Conservation (phyloP, 345 rosid genomes). For the Capsella bursapastoris region DNA sequence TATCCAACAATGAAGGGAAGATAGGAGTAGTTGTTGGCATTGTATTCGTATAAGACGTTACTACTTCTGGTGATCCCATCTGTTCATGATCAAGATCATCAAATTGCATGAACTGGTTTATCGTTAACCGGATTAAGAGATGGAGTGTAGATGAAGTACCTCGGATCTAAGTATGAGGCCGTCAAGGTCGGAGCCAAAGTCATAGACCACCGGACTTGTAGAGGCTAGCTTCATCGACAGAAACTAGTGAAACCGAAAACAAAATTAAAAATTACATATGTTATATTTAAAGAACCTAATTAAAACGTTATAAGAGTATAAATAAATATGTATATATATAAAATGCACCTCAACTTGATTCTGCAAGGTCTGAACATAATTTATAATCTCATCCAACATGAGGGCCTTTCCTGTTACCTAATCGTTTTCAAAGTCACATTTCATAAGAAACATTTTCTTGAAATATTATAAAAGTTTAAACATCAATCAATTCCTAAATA, state of each 20-base stretch:
- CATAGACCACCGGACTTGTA: slow-evolving; percentile 64
- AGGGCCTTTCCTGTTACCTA: slow-evolving; percentile 85
- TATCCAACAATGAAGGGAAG: slow-evolving; percentile 41
- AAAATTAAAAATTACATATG: neutral
- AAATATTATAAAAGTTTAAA: neutral
- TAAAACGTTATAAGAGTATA: neutral
- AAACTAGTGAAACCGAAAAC: slow-evolving; percentile 46
- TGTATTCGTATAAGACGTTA: slow-evolving; percentile 51
- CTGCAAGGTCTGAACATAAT: slow-evolving; percentile 72
- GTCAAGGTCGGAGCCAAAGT: slow-evolving; percentile 60
- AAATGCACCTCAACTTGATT: slow-evolving; percentile 72
- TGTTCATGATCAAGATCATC: neutral
- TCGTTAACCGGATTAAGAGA: slow-evolving; percentile 2
- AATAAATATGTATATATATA: neutral
- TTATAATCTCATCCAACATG: slow-evolving; percentile 85
- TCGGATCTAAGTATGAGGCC: slow-evolving; percentile 56
- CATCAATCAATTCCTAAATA: neutral
- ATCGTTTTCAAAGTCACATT: slow-evolving; percentile 46
- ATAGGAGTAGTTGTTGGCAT: slow-evolving; percentile 41
- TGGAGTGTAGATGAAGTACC: slow-evolving; percentile 43
- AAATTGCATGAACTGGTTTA: neutral
- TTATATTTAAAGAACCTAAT: neutral
- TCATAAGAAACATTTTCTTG: slow-evolving; percentile 34
- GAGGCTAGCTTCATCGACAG: slow-evolving; percentile 81
- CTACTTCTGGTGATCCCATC: slow-evolving; percentile 48